Evolutionary conservation across 1,284 basidiomycete species (phyloP), one percentile per base, ranked within the genome.

Genomic region (Trichosporon faecale): DNA sequence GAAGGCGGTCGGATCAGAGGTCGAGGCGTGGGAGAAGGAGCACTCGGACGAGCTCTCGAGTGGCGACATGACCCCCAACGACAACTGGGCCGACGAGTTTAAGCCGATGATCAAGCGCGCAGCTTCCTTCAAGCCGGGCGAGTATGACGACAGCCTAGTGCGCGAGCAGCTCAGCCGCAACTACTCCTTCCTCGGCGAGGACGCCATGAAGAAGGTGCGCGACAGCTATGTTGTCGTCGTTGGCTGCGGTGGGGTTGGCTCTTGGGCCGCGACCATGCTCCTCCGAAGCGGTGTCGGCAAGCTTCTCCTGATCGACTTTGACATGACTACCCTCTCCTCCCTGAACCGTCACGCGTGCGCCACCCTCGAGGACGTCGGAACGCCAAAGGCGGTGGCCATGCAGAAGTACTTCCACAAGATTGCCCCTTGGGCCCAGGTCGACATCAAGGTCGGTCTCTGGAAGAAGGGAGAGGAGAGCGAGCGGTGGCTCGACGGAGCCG

Each of bases 211-310:
- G 12, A 89, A 88, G 76, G 87, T 99, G 57, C 87, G 97, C 69
- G 81, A 87, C 25, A 88, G 89, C 7, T 90, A 87, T 21, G 94
- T 98, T 3, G 93, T 94, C 23, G 86, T 99, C 25, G 84, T 99
- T 8, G 97, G 97, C 3, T 94, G 95, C 74, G 97, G 97, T 69
- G 97, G 97, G 5, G 97, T 99, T 0, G 95, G 96, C 0, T 94
- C 92, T 76, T 96, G 94, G 91, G 91, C 91, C 29, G 95, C 96
- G 6, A 89, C 96, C 35, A 98, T 98, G 94, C 89, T 98, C 60
- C 91, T 90, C 33, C 85, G 95, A 52, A 82, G 83, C 69, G 85
- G 85, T 25, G 83, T 86, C 2, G 78, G 82, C 21, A 78, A 77
- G 52, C 77, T 86, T 18, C 73, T 83, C 4, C 76, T 88, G 68